Evolutionary conservation across 176 grass and related monocot species (phyloP), one percentile per base, ranked within the genome.

Genomic region (Paspalum notatum): DNA sequence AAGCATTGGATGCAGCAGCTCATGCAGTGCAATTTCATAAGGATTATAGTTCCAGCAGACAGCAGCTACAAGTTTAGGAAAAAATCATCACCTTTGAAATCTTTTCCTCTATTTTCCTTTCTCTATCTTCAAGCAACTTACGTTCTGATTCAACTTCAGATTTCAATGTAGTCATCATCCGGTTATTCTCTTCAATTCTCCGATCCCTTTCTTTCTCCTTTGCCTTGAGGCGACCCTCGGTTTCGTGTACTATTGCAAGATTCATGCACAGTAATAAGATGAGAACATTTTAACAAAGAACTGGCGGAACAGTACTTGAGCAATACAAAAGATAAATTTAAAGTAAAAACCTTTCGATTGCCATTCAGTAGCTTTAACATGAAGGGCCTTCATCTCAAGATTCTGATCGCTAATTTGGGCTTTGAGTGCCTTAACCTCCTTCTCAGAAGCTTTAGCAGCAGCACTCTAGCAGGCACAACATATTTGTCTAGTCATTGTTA

Each of bases 391-490:
- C 16, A 87, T 72, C 56, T 85, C 76, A 46, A 85, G 58, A 68
- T 44, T 80, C 76, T 86, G 74, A 68, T 91, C 90, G 68, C 62
- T 85, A 67, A 92, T 79, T 77, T 95, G 92, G 66, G 75, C 74
- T 77, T 87, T 98, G 16, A 75, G 66, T 71, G 85, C 71, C 81
- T 98, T 98, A 15, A 91, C 81, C 75, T 93, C 90, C 84, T 93
- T 98, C 84, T 98, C 95, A 44, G 87, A n/a, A 65, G 71, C 63
- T 93, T 91, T 98, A 70, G 84, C 77, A 63, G 90, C 80, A 71
- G 77, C 56, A 49, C 88, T 76, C 95, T 98, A 83, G 26, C 54
- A 81, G 55, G 16, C 43, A 84, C 2, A 66, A 84, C n/a, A 77
- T 45, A 51, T 89, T 63, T 71, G 4, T 66, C 37, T 16, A 51